A percentile compares a stretch with the other conserved stretches of the same genome.
These are phyloP conservation scores for Lasiosphaeria miniovina DNA, from an alignment of 495 filamentous ascomycete species.

Conservation along the genomic window DNA sequence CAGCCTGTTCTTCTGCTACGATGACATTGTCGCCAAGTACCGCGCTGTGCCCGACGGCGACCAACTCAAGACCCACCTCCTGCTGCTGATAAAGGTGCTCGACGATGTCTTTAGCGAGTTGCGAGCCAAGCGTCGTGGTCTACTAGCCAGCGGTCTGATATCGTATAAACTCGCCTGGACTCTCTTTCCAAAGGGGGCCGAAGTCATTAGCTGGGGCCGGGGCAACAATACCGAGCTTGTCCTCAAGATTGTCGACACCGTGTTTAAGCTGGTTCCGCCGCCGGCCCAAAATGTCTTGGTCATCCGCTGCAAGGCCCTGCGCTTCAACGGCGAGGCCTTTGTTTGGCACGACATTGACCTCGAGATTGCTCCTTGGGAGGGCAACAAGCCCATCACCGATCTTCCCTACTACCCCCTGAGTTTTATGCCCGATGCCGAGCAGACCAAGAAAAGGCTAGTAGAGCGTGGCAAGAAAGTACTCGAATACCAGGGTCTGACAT, in stretches of 20 bases:
- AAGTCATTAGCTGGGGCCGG: conserved; percentile 24
- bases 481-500: conserved; percentile 33
- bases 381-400: conserved; percentile 29
- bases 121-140: conserved; percentile 23
- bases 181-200: conserved; percentile 31
- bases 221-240: conserved; percentile 32
- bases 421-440: conserved; percentile 22
- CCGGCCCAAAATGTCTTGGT: conserved; percentile 1
- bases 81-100: conserved; percentile 33
- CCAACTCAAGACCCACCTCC: conserved; percentile 27
- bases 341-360: conserved; percentile 23
- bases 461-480: conserved; percentile 30
- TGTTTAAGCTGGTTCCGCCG: conserved; percentile 12
- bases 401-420: conserved; percentile 34
- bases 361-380: conserved; percentile 22
- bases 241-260: conserved; percentile 26
- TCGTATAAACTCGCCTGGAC: conserved; percentile 38
- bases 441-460: conserved; percentile 21
- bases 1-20: conserved; percentile 36
- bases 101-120: conserved; percentile 37
- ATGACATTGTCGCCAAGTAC: conserved; percentile 29
- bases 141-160: conserved; percentile 28
- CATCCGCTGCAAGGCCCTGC: conserved; percentile 25
- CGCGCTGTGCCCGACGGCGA: conserved; percentile 11
- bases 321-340: conserved; percentile 32